phyloP scores from a whole-genome alignment of 192 early-diverging fungal species.

The Rhizophlyctis rosea region DNA sequence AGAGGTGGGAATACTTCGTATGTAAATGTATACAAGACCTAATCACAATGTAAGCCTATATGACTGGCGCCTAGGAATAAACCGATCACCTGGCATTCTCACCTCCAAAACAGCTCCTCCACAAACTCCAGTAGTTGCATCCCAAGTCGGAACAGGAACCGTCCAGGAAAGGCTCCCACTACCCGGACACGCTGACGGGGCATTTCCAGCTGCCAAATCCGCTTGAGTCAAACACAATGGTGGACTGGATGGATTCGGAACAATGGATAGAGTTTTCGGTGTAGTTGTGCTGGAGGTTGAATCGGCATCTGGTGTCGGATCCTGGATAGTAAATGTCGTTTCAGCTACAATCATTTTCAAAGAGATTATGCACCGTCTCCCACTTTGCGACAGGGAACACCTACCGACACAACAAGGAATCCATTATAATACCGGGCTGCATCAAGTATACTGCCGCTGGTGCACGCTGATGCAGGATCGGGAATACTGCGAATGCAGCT shows the following conservation, averaged over 20 bases:
- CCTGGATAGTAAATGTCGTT: no score
- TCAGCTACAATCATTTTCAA: no score
- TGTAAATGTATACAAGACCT: slow-evolving; percentile 8
- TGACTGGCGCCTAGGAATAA: background rate
- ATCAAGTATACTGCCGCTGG: slow-evolving; percentile 10
- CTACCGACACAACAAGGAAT: slow-evolving; percentile 18
- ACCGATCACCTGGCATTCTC: background rate
- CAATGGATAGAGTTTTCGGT: no score
- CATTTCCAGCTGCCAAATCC: no score
- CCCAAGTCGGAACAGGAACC: slow-evolving; percentile 7
- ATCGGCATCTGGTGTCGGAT: no score
- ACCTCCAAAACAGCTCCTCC: background rate
- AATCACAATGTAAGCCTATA: background rate
- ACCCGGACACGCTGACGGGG: background rate
- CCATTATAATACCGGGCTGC: slow-evolving; percentile 17
- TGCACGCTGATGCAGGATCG: slow-evolving; percentile 13
- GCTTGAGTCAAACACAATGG: no score
- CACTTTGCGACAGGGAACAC: background rate
- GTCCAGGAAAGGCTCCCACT: background rate
- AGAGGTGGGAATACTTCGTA: background rate
- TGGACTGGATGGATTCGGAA: no score
- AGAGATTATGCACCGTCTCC: no score
- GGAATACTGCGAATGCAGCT: slow-evolving; percentile 15
- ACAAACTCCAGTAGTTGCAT: slow-evolving; percentile 11
- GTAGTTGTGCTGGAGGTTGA: no score